Evolutionary conservation across 164 flowering plant genomes (phyloP).

Genomic region (Pachysandra terminalis): DNA sequence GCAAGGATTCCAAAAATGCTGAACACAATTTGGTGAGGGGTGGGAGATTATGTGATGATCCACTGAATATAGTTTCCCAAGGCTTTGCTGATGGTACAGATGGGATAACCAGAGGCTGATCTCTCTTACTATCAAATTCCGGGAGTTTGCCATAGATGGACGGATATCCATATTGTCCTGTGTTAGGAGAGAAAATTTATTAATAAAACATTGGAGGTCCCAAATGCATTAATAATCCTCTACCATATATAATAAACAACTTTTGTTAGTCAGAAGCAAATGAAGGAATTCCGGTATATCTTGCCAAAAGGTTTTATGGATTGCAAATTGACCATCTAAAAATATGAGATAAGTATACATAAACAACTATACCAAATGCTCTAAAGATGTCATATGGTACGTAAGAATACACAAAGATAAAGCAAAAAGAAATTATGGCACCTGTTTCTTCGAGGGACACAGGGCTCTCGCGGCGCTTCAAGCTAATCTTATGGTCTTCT

Average conservation of each 20-base stretch:
- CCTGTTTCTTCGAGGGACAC: constrained; percentile 57
- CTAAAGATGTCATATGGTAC: not conserved
- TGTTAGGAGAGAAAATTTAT: not conserved
- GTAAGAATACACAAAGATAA: not conserved
- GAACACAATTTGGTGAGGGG: constrained; percentile 78
- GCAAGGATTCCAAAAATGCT: constrained; percentile 63
- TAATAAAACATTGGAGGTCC: not conserved
- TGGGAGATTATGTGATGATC: constrained; percentile 78
- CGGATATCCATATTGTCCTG: constrained; percentile 61
- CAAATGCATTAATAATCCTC: not conserved
- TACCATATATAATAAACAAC: too few relatives aligned
- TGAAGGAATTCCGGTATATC: too few relatives aligned
- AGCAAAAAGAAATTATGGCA: constrained; percentile 12
- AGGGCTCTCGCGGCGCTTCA: constrained; percentile 14
- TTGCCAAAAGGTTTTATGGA: too few relatives aligned
- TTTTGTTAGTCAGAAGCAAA: too few relatives aligned
- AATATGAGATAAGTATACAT: too few relatives aligned
- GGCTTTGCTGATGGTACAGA: constrained; percentile 52
- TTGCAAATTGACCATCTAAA: too few relatives aligned
- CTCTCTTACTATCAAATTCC: constrained; percentile 26
- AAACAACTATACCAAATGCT: not conserved
- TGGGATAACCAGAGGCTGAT: constrained; percentile 21
- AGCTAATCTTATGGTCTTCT: constrained; percentile 22
- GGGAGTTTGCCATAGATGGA: constrained; percentile 79
- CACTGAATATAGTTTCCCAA: constrained; percentile 84